phyloP scores from a whole-genome alignment of 192 early-diverging fungal species.

The Haplosporangium gracile region DNA sequence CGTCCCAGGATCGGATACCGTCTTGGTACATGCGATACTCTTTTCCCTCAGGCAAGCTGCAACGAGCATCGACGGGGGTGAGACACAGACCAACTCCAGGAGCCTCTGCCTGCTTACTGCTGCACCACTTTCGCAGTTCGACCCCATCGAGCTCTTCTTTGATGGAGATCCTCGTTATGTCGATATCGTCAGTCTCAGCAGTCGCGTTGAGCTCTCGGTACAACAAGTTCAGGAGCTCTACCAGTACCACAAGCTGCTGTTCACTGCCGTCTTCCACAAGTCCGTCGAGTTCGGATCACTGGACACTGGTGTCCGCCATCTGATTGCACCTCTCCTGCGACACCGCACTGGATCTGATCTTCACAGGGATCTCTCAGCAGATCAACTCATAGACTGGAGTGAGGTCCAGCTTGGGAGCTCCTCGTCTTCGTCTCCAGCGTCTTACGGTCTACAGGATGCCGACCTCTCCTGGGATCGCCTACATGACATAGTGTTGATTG shows the following conservation, averaged over 20 bases:
- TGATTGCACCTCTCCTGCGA: constrained; percentile 18
- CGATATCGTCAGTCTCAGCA: not conserved
- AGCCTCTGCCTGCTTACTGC: constrained; percentile 13
- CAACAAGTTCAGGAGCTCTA: not conserved
- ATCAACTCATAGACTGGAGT: constrained; percentile 20
- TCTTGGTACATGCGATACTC: not conserved
- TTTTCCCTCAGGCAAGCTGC: not conserved
- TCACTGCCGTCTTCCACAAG: constrained; percentile 3
- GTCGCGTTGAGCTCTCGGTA: not conserved
- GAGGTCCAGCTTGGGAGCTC: constrained; percentile 5
- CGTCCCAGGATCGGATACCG: constrained; percentile 10
- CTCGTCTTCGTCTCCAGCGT: not conserved
- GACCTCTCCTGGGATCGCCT: constrained; percentile 30
- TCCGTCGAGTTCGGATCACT: constrained; percentile 13
- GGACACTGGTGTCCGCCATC: constrained; percentile 7
- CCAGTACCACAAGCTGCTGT: not conserved
- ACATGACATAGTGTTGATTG: constrained; percentile 55
- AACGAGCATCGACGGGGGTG: too few species aligned
- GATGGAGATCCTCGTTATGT: not conserved
- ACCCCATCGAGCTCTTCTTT: constrained; percentile 35
- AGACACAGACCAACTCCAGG: constrained; percentile 16
- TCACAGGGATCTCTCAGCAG: not conserved
- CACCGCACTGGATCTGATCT: not conserved
- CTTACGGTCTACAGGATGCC: not conserved
- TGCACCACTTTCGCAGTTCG: constrained; percentile 15